Base-by-base conservation (phyloP, 495 filamentous ascomycete species). In the Hypoxylon crocopeplum region DNA sequence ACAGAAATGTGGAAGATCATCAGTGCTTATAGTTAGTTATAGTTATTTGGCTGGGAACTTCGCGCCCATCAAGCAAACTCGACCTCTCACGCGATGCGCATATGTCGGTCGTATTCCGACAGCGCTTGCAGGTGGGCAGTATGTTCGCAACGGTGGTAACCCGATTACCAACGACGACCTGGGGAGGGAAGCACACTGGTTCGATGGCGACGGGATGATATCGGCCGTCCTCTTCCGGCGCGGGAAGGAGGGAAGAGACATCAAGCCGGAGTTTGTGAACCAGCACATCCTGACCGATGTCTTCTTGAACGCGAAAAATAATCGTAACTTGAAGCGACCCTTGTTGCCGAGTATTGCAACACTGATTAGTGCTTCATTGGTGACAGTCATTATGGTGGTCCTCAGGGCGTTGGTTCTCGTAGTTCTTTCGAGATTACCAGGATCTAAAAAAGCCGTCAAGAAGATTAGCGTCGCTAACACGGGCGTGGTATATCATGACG, bases 161-260 rank as follows among this genome's bases (percentile, higher is more conserved):
- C 84, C 86, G 6, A 70, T 87, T n/a, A 72, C 68, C n/a, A 83
- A 86, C 46, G 70, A 82, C n/a, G 76, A 83, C 48, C 59, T 79
- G 17, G 71, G 72, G 25, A 77, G 84, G 44, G 78, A 83, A 54
- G 76, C 81, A 17, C 85, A 89, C 56, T 88, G 85, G 84, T 88
- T 89, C 55, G 86, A 88, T 56, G 86, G 86, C 39, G 86, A 88
- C 70, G 86, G 85, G 1, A 88, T 89, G 86, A 80, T 88, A 2
- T 78, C 80, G 17, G 86, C 86, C 11, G 84, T 89, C 0, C 71
- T 73, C 7, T 88, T 89, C 69, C 68, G 61, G 29, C 71, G 71
- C 2, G 59, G 57, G 4, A 58, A 74, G 15, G 59, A 59, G 3
- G 33, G 30, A 12, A 62, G 66, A 0, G 58, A 42, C 6, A 75